Evolutionary conservation across 768 basidiomycete genomes (phyloP), one percentile per base, ranked within the genome.

Genomic region (Cystofilobasidium capitatum): DNA sequence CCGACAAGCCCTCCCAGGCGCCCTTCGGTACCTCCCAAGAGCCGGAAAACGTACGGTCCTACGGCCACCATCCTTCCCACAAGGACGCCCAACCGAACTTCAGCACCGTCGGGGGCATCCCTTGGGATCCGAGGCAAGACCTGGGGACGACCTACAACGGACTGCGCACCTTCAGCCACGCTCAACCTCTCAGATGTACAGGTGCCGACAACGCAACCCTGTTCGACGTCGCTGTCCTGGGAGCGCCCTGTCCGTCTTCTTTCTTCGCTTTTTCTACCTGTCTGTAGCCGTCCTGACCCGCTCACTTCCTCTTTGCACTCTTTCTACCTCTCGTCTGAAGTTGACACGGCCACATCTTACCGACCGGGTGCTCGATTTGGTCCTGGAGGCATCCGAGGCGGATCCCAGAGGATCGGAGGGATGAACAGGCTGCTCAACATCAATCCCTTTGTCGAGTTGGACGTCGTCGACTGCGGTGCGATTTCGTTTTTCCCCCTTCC

Each of bases 291-390:
- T 20, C 14, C 6, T 45, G 17, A n/a, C 44, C 8, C 44, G 6
- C 6, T 45, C 17, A 5, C 44, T n/a, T n/a, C n/a, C n/a, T n/a
- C 44, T 45, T 7, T 45, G 8, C 55, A 7, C 35, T 57, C 24
- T 66, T 70, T 75, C 75, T 36, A 75, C 76, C 37, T 75, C 76
- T n/a, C n/a, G n/a, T n/a, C n/a, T n/a, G n/a, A n/a, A 2, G 76
- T 77, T 40, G 76, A 77, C 58, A 77, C 76, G 20, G 73, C 74
- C 13, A 77, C 76, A 2, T 74, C 74, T 59, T 77, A 71, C 61
- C 71, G 77, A 2, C 76, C 77, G 13, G 76, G 76, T 16, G 74
- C 76, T 33, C 74, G 76, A 3, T 78, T 78, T 40, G 77, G 77
- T 0, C 76, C 76, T 20, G 76, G 76, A 39, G 76, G 75, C 14